Conservation (phyloP, 1,284 basidiomycete genomes). For the Fomitopsis schrenkii region DNA sequence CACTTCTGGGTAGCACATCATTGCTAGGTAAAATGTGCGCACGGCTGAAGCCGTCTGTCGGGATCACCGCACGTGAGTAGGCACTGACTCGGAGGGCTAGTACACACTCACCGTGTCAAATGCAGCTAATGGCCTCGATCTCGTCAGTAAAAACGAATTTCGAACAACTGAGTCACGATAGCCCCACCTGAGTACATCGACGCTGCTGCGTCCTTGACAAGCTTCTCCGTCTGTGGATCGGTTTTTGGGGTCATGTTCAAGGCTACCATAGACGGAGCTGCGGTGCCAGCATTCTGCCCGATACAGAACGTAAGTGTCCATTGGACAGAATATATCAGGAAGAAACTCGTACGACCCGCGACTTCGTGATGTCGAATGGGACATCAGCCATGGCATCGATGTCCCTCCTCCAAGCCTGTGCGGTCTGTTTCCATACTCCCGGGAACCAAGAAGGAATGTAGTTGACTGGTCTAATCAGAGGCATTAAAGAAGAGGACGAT, state of each 20-base stretch:
- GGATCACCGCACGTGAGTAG: neutral
- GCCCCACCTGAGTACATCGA: conserved; percentile 24
- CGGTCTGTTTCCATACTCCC: conserved; percentile 24
- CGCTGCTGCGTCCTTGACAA: conserved; percentile 25
- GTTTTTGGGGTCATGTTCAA: conserved; percentile 17
- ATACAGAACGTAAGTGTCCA: neutral
- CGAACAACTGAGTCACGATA: neutral
- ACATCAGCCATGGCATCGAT: conserved; percentile 20
- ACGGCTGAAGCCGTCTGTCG: conserved; percentile 25
- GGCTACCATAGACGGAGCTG: conserved; percentile 22
- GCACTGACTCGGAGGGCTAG: neutral
- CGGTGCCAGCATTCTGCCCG: conserved; percentile 23
- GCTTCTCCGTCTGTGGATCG: conserved; percentile 19
- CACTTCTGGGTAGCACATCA: conserved; percentile 29
- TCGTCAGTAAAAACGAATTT: neutral
- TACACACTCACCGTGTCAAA: conserved; percentile 22
- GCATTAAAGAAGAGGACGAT: neutral
- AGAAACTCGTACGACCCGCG: conserved; percentile 18
- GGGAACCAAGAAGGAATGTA: conserved; percentile 29
- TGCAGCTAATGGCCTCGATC: conserved; percentile 13
- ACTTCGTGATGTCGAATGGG: conserved; percentile 22
- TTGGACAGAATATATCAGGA: neutral
- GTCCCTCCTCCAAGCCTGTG: conserved; percentile 14
- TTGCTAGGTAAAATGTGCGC: conserved; percentile 26
- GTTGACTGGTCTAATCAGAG: conserved; percentile 4